These are phyloP conservation scores for Pigoraptor vietnamica DNA, from an alignment of 78 protist species.

Conservation along the genomic window DNA sequence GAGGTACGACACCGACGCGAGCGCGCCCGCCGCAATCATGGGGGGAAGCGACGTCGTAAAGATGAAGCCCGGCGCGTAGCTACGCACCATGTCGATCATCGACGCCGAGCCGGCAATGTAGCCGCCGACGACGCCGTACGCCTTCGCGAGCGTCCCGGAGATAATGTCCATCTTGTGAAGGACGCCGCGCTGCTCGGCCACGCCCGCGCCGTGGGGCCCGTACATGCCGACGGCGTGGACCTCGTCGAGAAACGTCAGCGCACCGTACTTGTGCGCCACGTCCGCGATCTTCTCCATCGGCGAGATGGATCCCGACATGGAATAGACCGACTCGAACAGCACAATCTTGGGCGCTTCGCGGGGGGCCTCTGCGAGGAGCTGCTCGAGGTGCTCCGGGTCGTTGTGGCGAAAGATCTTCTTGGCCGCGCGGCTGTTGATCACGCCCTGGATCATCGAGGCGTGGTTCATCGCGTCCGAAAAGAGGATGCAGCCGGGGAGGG, in stretches of 20 bases:
- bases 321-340: slow-evolving; percentile 86
- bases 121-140: slow-evolving; percentile 79
- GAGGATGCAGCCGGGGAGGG: slow-evolving; percentile 57
- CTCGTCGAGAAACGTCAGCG: slow-evolving; percentile 86
- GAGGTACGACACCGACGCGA: slow-evolving; percentile 66
- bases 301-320: slow-evolving; percentile 88
- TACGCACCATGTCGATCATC: slow-evolving; percentile 74
- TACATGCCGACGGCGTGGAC: slow-evolving; percentile 94
- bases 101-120: slow-evolving; percentile 73
- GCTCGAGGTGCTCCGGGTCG: slow-evolving; percentile 76
- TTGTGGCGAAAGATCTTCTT: slow-evolving; percentile 80
- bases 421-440: slow-evolving; percentile 18
- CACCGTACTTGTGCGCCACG: slow-evolving; percentile 77
- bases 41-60: slow-evolving; percentile 92
- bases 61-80: slow-evolving; percentile 83
- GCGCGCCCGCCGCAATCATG: slow-evolving; percentile 82
- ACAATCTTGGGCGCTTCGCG: slow-evolving; percentile 67
- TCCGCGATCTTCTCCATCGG: slow-evolving; percentile 80
- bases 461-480: slow-evolving; percentile 83
- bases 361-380: slow-evolving; percentile 30
- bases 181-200: slow-evolving; percentile 63
- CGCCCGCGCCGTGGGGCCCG: slow-evolving; percentile 84
- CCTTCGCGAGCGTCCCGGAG: slow-evolving; percentile 88
- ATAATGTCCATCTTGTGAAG: slow-evolving; percentile 67
- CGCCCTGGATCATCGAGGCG: slow-evolving; percentile 86